Evolutionary conservation across 306 rosid species (phyloP).

Genomic region (Trichosanthes truncata): DNA sequence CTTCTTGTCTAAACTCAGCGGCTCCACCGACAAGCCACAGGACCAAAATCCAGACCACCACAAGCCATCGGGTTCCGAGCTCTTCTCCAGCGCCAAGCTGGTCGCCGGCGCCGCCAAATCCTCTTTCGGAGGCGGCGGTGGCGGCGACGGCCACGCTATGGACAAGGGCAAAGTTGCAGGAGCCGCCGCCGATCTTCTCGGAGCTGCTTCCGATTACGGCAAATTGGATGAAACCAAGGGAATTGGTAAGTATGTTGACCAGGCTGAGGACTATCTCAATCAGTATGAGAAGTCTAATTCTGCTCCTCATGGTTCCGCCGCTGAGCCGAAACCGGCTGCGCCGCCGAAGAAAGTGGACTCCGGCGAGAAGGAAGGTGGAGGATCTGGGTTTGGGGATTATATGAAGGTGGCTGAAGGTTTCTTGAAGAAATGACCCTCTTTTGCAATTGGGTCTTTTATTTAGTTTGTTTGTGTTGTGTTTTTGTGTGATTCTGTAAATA

Average conservation of each 20-base stretch:
- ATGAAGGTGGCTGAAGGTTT: constrained; percentile 13
- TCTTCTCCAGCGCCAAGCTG: constrained; percentile 12
- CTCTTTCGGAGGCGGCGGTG: neutral
- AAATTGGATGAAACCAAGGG: constrained; percentile 3
- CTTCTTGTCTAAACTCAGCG: neutral
- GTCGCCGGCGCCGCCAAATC: constrained; percentile 14
- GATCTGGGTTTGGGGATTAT: constrained; percentile 8
- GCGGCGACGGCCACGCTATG: neutral
- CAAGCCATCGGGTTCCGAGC: neutral
- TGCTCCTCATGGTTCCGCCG: neutral
- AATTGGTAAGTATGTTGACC: neutral
- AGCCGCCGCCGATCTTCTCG: constrained; percentile 6
- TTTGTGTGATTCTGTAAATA: neutral
- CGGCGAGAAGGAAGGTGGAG: neutral
- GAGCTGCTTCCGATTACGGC: constrained; percentile 9
- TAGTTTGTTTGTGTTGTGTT: neutral
- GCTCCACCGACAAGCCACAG: neutral
- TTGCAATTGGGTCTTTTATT: neutral
- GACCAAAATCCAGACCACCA: neutral
- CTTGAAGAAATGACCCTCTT: neutral
- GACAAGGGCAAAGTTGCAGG: constrained; percentile 14
- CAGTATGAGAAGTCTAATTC: neutral
- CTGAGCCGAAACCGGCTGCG: neutral
- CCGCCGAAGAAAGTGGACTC: neutral
- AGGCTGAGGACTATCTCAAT: constrained; percentile 13